phyloP scores from a whole-genome alignment of 306 rosid species.

The Prunus kanzakura region DNA sequence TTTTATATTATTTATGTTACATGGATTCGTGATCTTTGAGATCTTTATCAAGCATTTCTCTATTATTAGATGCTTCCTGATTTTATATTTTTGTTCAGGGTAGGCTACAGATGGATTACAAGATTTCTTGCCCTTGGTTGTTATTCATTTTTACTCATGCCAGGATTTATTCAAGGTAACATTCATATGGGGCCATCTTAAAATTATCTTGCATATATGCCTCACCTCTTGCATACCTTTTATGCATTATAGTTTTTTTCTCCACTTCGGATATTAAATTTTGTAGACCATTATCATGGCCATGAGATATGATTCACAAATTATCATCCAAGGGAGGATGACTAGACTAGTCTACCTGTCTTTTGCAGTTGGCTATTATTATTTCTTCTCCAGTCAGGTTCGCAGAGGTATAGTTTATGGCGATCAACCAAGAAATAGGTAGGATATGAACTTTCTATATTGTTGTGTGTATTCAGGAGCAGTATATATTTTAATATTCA shows the following conservation, averaged over 20 bases:
- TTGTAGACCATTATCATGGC: neutral
- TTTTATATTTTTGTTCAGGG: conserved; percentile 65
- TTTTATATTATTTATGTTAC: neutral
- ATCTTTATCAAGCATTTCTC: neutral
- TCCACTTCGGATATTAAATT: neutral
- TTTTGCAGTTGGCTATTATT: conserved; percentile 73
- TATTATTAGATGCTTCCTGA: conserved; percentile 36
- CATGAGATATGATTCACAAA: neutral
- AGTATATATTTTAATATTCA: neutral
- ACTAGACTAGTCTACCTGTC: conserved; percentile 23
- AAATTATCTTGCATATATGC: neutral
- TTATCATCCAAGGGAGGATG: conserved; percentile 11
- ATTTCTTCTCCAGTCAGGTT: conserved; percentile 70
- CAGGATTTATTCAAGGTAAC: conserved; percentile 79
- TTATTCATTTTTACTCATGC: conserved; percentile 60
- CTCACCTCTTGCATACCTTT: neutral
- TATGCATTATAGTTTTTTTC: neutral
- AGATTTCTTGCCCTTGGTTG: conserved; percentile 74
- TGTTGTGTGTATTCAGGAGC: neutral
- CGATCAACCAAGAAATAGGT: conserved; percentile 91
- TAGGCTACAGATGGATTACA: conserved; percentile 85
- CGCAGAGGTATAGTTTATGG: conserved; percentile 81
- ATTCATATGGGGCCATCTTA: conserved; percentile 11
- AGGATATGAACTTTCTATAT: neutral
- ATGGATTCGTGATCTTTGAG: conserved; percentile 10